phyloP scores from a whole-genome alignment of 1,284 basidiomycete genomes.

The Heterobasidion irregulare region DNA sequence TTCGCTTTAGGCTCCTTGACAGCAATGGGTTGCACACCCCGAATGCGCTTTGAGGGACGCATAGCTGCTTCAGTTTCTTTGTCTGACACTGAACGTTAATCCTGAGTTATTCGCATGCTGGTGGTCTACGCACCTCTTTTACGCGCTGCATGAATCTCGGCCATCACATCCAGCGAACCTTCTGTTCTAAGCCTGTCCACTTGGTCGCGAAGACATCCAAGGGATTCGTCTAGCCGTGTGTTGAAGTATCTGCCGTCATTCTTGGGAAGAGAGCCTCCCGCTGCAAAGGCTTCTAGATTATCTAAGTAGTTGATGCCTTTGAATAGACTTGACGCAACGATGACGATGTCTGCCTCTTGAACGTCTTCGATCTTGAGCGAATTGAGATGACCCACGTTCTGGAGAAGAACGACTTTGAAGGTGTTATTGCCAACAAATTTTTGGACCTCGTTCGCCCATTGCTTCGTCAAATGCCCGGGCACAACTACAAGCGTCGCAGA shows the following conservation, averaged over 20 bases:
- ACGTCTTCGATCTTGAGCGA: conserved; percentile 68
- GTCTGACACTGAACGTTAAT: conserved; percentile 9
- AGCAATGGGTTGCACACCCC: conserved; percentile 49
- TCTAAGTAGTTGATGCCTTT: conserved; percentile 71
- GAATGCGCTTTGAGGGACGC: conserved; percentile 47
- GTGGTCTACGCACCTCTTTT: conserved; percentile 38
- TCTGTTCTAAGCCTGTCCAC: conserved; percentile 54
- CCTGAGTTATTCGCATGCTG: conserved; percentile 3
- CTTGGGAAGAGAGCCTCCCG: conserved; percentile 52
- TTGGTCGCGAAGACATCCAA: conserved; percentile 54
- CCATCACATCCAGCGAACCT: conserved; percentile 52
- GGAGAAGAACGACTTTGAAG: conserved; percentile 66
- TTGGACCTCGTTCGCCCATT: conserved; percentile 83
- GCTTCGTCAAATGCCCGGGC: conserved; percentile 82
- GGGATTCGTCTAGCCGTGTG: conserved; percentile 59
- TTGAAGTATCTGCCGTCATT: conserved; percentile 86
- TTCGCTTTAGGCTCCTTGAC: background rate
- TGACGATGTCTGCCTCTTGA: conserved; percentile 78
- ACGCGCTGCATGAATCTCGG: conserved; percentile 52
- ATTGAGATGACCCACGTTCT: conserved; percentile 70
- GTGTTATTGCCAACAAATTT: conserved; percentile 66
- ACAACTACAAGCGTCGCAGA: conserved; percentile 84
- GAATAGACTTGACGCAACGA: conserved; percentile 84
- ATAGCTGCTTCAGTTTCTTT: conserved; percentile 10
- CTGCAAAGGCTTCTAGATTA: conserved; percentile 67